These are phyloP conservation scores for Pseudocercospora macadamiae DNA, from an alignment of 2,329 filamentous ascomycete genomes.

Conservation along the genomic window DNA sequence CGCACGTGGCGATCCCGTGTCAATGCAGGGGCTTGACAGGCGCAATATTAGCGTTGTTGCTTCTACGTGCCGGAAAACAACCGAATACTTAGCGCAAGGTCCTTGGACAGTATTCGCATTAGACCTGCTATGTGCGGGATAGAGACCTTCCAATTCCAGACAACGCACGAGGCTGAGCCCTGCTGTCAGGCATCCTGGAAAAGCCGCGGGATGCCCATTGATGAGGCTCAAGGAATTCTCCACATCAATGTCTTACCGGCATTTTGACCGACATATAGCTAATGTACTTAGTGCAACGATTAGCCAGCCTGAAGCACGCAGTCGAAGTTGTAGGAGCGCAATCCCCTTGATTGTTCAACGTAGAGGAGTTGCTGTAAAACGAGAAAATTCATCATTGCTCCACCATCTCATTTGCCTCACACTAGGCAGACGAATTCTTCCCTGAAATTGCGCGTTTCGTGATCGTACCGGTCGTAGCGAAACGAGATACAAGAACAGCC, in stretches of 20 bases:
- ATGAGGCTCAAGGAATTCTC: conserved; percentile 2
- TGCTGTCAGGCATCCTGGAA: no score
- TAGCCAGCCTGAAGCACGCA: not conserved
- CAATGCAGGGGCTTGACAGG: not conserved
- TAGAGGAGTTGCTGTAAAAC: not conserved
- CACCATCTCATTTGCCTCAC: not conserved
- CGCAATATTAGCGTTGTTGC: not conserved
- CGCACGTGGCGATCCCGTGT: conserved; percentile 4
- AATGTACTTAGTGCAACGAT: not conserved
- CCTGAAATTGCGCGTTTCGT: no score
- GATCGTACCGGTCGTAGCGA: no score
- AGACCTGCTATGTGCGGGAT: not conserved
- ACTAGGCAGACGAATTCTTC: not conserved
- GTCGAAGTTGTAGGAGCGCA: not conserved
- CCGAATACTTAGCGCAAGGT: not conserved
- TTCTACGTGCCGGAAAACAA: not conserved
- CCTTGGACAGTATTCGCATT: not conserved
- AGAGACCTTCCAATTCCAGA: not conserved
- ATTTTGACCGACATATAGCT: not conserved
- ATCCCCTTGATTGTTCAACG: not conserved
- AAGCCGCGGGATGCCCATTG: conserved; percentile 2
- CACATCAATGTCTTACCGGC: not conserved
- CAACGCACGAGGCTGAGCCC: not conserved
- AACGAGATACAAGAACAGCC: no score
- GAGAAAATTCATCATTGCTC: not conserved